Evolutionary conservation across 2,329 filamentous ascomycete species (phyloP).

Genomic region (Leptosphaerulina australis): DNA sequence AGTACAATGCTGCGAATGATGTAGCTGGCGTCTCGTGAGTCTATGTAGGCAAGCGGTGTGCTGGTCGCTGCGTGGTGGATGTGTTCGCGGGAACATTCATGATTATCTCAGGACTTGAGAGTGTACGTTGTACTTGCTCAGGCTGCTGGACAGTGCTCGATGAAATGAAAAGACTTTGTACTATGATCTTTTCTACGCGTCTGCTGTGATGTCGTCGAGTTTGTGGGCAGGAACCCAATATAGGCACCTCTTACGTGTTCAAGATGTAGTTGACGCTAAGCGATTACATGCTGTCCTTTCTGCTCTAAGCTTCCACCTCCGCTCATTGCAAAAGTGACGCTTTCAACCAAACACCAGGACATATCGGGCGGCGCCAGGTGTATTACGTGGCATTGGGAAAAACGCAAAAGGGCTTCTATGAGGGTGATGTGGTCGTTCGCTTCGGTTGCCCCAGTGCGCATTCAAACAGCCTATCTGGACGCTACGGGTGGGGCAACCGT

Average conservation of each 20-base stretch:
- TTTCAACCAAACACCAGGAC: background rate
- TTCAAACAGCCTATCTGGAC: background rate
- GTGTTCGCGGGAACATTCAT: conserved; percentile 30
- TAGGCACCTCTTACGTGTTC: conserved; percentile 3
- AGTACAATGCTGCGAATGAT: conserved; percentile 31
- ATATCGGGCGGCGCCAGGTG: background rate
- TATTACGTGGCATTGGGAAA: background rate
- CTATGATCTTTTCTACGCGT: conserved; percentile 7
- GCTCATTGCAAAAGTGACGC: background rate
- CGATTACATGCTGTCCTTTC: conserved; percentile 3
- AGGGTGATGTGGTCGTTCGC: background rate
- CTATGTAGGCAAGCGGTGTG: conserved; percentile 25
- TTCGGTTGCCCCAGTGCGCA: conserved; percentile 2
- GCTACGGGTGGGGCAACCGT: conserved; percentile 8
- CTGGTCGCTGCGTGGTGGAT: conserved; percentile 21
- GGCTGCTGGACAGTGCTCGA: conserved; percentile 30
- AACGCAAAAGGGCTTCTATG: background rate
- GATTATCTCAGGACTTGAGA: conserved; percentile 26
- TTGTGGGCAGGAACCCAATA: conserved; percentile 12
- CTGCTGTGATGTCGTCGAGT: conserved; percentile 31
- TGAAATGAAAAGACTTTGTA: conserved; percentile 31
- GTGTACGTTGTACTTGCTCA: conserved; percentile 35
- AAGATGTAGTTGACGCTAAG: conserved; percentile 10
- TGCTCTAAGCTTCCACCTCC: background rate
- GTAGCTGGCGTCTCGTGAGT: conserved; percentile 19